Evolutionary conservation across 2,329 filamentous ascomycete genomes (phyloP).

Genomic region (Lecanicillium sp.): DNA sequence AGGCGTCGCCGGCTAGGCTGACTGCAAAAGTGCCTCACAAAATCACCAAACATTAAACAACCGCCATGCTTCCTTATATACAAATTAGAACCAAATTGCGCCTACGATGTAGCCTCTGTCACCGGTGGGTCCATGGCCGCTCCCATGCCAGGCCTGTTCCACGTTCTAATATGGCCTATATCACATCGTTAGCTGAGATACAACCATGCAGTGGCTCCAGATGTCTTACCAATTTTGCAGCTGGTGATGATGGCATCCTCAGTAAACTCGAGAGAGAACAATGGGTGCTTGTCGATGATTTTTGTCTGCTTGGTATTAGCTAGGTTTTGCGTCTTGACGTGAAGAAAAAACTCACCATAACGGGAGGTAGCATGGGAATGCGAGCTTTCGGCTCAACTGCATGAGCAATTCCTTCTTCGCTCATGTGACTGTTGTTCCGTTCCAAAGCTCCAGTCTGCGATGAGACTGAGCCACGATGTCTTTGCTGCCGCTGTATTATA

Average conservation of each 20-base stretch:
- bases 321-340: not conserved
- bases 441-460: constrained; percentile 49
- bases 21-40: too few species aligned
- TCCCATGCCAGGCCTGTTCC: constrained; percentile 17
- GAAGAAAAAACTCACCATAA: constrained; percentile 53
- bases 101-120: not conserved
- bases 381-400: constrained; percentile 77
- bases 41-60: not conserved
- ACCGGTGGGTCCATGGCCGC: constrained; percentile 1
- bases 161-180: constrained; percentile 52
- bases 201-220: not conserved
- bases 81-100: too few species aligned
- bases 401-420: constrained; percentile 61
- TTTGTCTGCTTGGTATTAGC: constrained; percentile 55
- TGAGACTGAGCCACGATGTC: constrained; percentile 46
- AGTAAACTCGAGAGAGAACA: constrained; percentile 89
- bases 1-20: too few species aligned
- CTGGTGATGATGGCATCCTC: constrained; percentile 89
- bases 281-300: constrained; percentile 74
- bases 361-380: constrained; percentile 82
- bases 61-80: not conserved
- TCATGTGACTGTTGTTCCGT: constrained; percentile 53
- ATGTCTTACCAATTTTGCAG: constrained; percentile 75
- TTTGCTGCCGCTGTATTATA: not conserved
- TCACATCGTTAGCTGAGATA: constrained; percentile 5